Base-by-base conservation (phyloP, 257 asterid genomes). In the Solanum sparsipilum region DNA sequence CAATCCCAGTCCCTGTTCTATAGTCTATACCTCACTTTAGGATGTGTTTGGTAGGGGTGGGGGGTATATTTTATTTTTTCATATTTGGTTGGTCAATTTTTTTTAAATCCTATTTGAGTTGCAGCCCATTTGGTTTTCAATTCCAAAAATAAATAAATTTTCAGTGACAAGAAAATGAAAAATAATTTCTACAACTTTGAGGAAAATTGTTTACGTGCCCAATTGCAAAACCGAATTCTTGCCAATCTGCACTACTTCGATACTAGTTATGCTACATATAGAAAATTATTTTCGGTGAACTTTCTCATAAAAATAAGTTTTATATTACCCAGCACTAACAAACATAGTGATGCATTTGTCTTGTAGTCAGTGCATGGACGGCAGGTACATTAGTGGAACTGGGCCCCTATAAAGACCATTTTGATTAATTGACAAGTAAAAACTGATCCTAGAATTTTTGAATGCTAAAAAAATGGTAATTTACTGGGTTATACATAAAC, bases 321-420 rank as follows among this genome's bases (percentile, higher is more conserved):
- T 39, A 39, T 48, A 44, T 79, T 46, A 29, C 85, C 86, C 9
- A 46, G 41, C 70, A 82, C 41, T 82, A 48, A 48, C 85, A 25
- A 46, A 78, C 67, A 79, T 35, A 32, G 83, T 74, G 52, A 39
- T 29, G 85, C 20, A 48, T 48, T 18, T 81, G 70, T 46, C 85
- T 81, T 5, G 68, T 81, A 29, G 68, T 81, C 41, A 81, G 85
- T 81, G 68, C 85, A 82, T 46, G 86, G 86, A 82, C 86, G 86
- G 86, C 86, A 82, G 36, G 29, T 8, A 29, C 10, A 48, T 48
- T 27, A 48, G 70, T 20, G 44, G 39, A 82, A 18, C 20, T 29
- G 68, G 70, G 27, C 41, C 39, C 68, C n/a, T 29, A 18, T 48
- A 7, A 2, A 44, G 16, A 18, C 39, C 20, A 48, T 81, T 81